These are phyloP conservation scores for Russula ochroleuca DNA, from an alignment of 768 basidiomycete species.

Conservation along the genomic window DNA sequence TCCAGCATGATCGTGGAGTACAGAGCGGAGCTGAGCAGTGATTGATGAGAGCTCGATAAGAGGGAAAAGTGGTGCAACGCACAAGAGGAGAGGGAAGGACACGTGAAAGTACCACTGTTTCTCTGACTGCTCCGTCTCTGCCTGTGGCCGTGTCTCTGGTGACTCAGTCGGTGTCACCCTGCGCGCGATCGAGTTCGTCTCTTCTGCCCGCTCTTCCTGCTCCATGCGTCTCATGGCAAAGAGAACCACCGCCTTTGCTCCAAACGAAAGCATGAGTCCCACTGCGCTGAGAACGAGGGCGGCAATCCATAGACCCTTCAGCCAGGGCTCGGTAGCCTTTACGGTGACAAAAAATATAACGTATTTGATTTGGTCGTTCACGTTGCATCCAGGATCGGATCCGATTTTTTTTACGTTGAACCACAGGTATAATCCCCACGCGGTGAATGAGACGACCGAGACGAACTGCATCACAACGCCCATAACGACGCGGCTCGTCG, in stretches of 20 bases:
- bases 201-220: neutral
- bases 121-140: neutral
- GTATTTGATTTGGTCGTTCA: slow-evolving; percentile 9
- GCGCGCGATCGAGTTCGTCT: neutral
- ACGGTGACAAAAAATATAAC: slow-evolving; percentile 13
- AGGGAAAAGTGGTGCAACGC: neutral
- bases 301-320: slow-evolving; percentile 10
- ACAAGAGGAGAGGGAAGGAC: slow-evolving; percentile 5
- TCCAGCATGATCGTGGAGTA: slow-evolving; percentile 20
- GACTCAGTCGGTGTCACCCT: neutral
- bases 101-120: slow-evolving; percentile 9
- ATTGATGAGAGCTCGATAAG: neutral
- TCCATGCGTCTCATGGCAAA: neutral
- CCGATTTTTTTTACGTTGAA: neutral
- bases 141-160: neutral
- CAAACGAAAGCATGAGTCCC: slow-evolving; percentile 8
- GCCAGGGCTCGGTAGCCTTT: slow-evolving; percentile 17
- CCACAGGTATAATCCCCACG: slow-evolving; percentile 21
- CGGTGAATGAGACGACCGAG: slow-evolving; percentile 3
- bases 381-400: neutral
- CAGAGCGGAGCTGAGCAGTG: slow-evolving; percentile 9
- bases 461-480: slow-evolving; percentile 3
- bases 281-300: slow-evolving; percentile 3
- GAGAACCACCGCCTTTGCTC: neutral
- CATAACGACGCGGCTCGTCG: slow-evolving; percentile 10